phyloP scores from a whole-genome alignment of 306 rosid species.

The Prinsepia uniflora region DNA sequence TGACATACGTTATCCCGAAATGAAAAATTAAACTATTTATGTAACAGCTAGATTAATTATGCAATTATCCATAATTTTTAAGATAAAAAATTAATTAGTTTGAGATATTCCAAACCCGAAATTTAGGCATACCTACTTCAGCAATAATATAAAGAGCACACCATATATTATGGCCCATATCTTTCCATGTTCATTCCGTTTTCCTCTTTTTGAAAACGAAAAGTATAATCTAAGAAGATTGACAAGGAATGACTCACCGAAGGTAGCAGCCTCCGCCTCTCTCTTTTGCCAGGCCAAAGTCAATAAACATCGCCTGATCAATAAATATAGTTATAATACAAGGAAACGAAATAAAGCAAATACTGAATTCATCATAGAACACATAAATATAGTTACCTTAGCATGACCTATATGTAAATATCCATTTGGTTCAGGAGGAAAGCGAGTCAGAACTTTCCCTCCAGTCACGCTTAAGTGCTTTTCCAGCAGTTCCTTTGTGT shows the following conservation, averaged over 20 bases:
- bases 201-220: background rate
- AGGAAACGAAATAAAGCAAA: conserved; percentile 10
- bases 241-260: conserved; percentile 44
- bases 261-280: conserved; percentile 87
- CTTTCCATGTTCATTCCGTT: background rate
- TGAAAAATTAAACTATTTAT: background rate
- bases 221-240: background rate
- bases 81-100: background rate
- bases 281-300: conserved; percentile 93
- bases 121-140: background rate
- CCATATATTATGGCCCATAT: background rate
- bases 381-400: conserved; percentile 47
- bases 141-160: background rate
- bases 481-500: conserved; percentile 70
- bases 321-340: conserved; percentile 2
- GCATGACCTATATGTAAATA: conserved; percentile 98
- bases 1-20: background rate
- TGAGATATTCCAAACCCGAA: conserved; percentile 2
- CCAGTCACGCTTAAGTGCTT: conserved; percentile 66
- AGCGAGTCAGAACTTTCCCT: conserved; percentile 81
- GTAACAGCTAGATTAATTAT: background rate
- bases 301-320: conserved; percentile 90
- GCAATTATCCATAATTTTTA: background rate
- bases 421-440: conserved; percentile 99
- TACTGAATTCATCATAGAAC: conserved; percentile 4